These are phyloP conservation scores for Saxispiralis lemnorum DNA, from an alignment of 495 filamentous ascomycete species.

Conservation along the genomic window DNA sequence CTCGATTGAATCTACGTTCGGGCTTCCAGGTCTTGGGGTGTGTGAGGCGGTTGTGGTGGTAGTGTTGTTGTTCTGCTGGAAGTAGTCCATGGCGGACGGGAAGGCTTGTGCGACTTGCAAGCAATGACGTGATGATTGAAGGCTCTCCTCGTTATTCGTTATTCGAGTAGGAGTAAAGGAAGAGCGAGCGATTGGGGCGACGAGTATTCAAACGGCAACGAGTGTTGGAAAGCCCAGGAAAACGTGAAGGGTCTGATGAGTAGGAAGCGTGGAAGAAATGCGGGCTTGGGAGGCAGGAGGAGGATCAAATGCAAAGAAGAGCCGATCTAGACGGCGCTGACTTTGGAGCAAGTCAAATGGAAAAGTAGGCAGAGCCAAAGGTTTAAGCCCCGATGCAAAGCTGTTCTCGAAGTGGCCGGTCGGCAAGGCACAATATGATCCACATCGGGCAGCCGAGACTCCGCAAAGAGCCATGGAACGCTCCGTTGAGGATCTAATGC, in stretches of 20 bases:
- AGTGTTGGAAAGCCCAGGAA: too few relatives aligned
- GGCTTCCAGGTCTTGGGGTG: constrained; percentile 12
- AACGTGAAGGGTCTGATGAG: not conserved
- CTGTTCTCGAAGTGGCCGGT: too few relatives aligned
- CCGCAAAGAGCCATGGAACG: too few relatives aligned
- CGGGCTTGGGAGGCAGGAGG: not conserved
- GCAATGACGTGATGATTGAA: not conserved
- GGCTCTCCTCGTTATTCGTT: too few relatives aligned
- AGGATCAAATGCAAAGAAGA: not conserved
- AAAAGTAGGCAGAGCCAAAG: too few relatives aligned
- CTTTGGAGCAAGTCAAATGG: too few relatives aligned
- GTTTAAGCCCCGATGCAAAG: too few relatives aligned
- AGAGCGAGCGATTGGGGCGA: not conserved
- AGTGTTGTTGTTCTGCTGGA: constrained; percentile 1
- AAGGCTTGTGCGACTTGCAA: not conserved
- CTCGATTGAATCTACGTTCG: constrained; percentile 16
- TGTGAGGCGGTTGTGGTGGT: constrained; percentile 9
- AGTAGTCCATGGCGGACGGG: constrained; percentile 1
- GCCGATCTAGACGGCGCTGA: too few relatives aligned
- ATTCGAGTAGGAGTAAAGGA: not conserved
- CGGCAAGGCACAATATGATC: too few relatives aligned
- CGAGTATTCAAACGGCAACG: too few relatives aligned
- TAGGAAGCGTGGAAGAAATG: not conserved
- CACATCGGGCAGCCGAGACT: too few relatives aligned
- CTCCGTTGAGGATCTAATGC: too few relatives aligned